Evolutionary conservation across 352 stramenopile genomes (phyloP).

Genomic region (Phytophthora cryptogea): DNA sequence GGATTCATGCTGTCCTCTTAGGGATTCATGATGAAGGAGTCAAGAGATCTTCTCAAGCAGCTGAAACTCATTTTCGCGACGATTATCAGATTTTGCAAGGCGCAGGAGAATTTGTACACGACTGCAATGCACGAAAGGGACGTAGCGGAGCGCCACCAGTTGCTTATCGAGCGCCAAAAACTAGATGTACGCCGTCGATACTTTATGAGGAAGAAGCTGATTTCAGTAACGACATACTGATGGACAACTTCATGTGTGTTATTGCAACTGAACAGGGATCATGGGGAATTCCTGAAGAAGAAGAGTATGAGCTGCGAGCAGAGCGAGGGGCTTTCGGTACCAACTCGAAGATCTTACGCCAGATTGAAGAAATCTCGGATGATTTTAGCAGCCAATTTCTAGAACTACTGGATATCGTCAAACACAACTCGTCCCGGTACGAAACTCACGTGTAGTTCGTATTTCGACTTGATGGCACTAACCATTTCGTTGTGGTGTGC

Average conservation of each 20-base stretch:
- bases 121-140: constrained; percentile 75
- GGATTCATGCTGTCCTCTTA: constrained; percentile 26
- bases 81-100: constrained; percentile 85
- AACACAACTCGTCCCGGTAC: constrained; percentile 58
- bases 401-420: constrained; percentile 74
- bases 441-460: neutral
- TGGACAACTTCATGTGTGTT: neutral
- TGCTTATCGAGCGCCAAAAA: constrained; percentile 53
- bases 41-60: constrained; percentile 68
- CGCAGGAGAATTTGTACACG: constrained; percentile 83
- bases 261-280: constrained; percentile 42
- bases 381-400: constrained; percentile 73
- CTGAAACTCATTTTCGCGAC: constrained; percentile 83
- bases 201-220: neutral
- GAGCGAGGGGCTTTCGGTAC: constrained; percentile 46
- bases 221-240: neutral
- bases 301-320: constrained; percentile 46
- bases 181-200: constrained; percentile 36
- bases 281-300: constrained; percentile 59
- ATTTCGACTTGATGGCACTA: neutral
- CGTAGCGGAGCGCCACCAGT: constrained; percentile 53
- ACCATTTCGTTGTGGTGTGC: constrained; percentile 7
- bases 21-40: constrained; percentile 87
- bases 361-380: constrained; percentile 68
- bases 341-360: constrained; percentile 52